Evolutionary conservation across 2,329 filamentous ascomycete genomes (phyloP), one percentile per base, ranked within the genome.

Genomic region (Sordariomycetes sp.): DNA sequence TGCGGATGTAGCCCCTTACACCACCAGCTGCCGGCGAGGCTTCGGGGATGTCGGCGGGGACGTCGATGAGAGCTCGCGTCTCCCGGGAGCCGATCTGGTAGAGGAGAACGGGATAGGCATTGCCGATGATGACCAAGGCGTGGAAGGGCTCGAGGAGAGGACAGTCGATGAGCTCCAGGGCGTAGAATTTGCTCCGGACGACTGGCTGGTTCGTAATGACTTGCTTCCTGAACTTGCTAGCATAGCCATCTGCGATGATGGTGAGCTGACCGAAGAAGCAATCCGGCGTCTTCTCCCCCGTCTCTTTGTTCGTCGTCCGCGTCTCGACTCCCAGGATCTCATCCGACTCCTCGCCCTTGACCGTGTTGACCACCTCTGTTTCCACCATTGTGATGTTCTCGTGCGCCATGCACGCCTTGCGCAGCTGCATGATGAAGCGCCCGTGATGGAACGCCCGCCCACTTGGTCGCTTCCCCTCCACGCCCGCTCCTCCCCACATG

Each of bases 41-140:
- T 14, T 79, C 77, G 7, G 86, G 78, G 3, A 85, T 68, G 49
- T 81, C 76, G 20, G 82, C 75, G 5, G 90, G 90, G 10, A 96
- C 78, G 55, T 96, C 88, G 48, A 96, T 76, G 16, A 98, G 73
- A 10, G 82, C 84, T 43, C 92, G 79, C 2, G 92, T 98, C 63
- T 96, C 92, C 61, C 83, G 88, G 5, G 86, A 83, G 51, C 92
- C 90, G 54, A 98, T 98, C 63, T 96, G 92, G 66, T 98, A 98
- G 38, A 98, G 74, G 17, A 98, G 77, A 21, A 94, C 77, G 1
- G 92, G 90, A 40, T 57, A 68, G 30, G 75, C 72, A 42, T 85
- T 74, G 47, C 81, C 81, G 41, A 98, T 82, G 35, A 95, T 69
- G 43, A 98, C 90, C 58, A 94, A 87, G 15, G 90, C 92, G 54